These are phyloP conservation scores for Rhizomucor miehei DNA, from an alignment of 371 early-diverging fungal genomes.

Conservation along the genomic window DNA sequence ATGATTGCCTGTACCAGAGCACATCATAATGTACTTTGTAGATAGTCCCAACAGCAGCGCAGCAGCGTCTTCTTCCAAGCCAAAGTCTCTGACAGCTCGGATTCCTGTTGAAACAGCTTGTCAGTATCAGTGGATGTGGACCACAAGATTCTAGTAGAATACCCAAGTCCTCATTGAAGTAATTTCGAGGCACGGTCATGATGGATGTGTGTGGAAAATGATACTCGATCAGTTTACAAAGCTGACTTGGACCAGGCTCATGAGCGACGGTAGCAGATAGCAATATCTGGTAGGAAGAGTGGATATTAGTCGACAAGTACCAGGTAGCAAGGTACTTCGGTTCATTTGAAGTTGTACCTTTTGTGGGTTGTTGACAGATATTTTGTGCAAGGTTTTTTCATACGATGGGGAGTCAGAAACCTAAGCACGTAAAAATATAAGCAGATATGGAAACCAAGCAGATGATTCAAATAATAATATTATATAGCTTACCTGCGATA, in stretches of 20 bases:
- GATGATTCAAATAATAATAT: neutral
- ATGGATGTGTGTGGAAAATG: conserved; percentile 41
- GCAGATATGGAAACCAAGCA: neutral
- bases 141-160: no score
- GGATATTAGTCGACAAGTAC: neutral
- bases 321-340: neutral
- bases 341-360: no score
- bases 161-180: conserved; percentile 63
- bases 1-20: no score
- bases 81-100: conserved; percentile 43
- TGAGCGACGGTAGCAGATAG: conserved; percentile 22
- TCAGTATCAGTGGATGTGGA: no score
- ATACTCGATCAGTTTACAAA: conserved; percentile 47
- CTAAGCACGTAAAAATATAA: no score
- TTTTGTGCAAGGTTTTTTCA: conserved; percentile 58
- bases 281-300: conserved; percentile 5
- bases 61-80: conserved; percentile 39
- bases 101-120: conserved; percentile 28
- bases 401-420: conserved; percentile 68
- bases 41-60: conserved; percentile 38
- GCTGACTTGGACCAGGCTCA: conserved; percentile 39
- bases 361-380: conserved; percentile 55
- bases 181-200: conserved; percentile 48
- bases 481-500: conserved; percentile 53
- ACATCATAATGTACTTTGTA: conserved; percentile 35